Evolutionary conservation across 306 rosid genomes (phyloP).

Genomic region (Comarum palustre): DNA sequence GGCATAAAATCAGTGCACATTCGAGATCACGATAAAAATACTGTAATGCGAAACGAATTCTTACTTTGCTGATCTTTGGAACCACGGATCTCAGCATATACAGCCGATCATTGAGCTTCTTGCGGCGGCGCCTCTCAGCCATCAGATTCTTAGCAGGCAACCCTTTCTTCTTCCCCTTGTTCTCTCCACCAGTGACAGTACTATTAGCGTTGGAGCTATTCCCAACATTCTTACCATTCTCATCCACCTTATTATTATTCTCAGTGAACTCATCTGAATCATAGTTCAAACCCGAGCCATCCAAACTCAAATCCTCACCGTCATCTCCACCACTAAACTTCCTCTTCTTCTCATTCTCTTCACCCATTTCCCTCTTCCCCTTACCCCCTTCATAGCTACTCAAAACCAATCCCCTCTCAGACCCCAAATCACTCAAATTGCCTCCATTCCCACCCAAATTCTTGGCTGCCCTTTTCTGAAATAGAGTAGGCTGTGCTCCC

Average conservation of each 20-base stretch:
- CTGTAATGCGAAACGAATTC: slow-evolving; percentile 4
- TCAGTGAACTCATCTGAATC: slow-evolving; percentile 74
- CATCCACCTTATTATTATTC: slow-evolving; percentile 38
- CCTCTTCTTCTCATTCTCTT: slow-evolving; percentile 39
- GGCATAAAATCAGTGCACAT: neutral
- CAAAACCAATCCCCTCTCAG: slow-evolving; percentile 17
- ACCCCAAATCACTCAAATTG: slow-evolving; percentile 19
- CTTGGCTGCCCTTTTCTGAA: slow-evolving; percentile 65
- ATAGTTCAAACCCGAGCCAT: slow-evolving; percentile 59
- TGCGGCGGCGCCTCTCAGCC: slow-evolving; percentile 97
- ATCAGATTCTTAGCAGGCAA: slow-evolving; percentile 87
- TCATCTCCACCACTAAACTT: slow-evolving; percentile 45
- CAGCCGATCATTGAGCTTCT: slow-evolving; percentile 93
- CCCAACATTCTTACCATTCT: slow-evolving; percentile 41
- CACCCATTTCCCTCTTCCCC: slow-evolving; percentile 14
- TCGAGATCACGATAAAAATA: neutral
- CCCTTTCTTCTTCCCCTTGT: slow-evolving; percentile 91
- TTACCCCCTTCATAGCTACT: slow-evolving; percentile 27
- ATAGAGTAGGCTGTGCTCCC: slow-evolving; percentile 72
- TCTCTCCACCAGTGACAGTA: slow-evolving; percentile 44
- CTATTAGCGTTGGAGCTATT: slow-evolving; percentile 49
- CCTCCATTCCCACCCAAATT: slow-evolving; percentile 33
- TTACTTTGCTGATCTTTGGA: slow-evolving; percentile 97
- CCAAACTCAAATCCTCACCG: slow-evolving; percentile 50
- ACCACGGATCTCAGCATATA: slow-evolving; percentile 98